These are phyloP conservation scores for Solanum etuberosum DNA, from an alignment of 257 asterid genomes.

Conservation along the genomic window DNA sequence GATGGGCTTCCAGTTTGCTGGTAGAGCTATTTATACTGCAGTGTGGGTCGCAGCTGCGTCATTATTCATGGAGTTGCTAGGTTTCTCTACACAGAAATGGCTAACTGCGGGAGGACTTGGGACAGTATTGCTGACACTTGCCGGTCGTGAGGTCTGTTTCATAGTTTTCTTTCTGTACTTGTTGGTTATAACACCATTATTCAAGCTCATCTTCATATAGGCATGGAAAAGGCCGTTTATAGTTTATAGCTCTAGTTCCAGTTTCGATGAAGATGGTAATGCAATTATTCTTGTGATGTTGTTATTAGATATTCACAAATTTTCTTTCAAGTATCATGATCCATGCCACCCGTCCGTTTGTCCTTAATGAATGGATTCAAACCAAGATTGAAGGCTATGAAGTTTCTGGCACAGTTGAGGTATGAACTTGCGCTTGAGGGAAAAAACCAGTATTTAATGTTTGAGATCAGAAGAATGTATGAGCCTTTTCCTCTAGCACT, in stretches of 20 bases:
- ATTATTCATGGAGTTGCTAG: constrained; percentile 94
- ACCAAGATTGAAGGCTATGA: constrained; percentile 95
- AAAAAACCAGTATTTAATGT: not conserved
- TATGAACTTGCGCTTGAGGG: constrained; percentile 7
- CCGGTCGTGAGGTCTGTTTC: constrained; percentile 86
- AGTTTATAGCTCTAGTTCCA: not conserved
- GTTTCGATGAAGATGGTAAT: not conserved
- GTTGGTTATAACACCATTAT: not conserved
- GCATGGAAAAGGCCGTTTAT: not conserved
- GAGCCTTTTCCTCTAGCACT: not conserved
- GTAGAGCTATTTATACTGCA: constrained; percentile 79
- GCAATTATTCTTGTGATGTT: not conserved
- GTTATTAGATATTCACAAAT: constrained; percentile 82
- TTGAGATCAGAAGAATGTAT: not conserved
- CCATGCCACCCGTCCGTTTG: constrained; percentile 88
- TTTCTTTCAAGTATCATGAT: constrained; percentile 97
- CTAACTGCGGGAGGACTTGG: constrained; percentile 99
- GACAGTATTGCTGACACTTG: constrained; percentile 96
- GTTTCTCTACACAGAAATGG: constrained; percentile 96
- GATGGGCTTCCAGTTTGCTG: constrained; percentile 99
- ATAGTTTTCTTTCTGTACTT: not conserved
- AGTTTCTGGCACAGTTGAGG: constrained; percentile 99
- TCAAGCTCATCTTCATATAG: not conserved
- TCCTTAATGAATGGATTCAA: constrained; percentile 92
- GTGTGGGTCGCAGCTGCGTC: constrained; percentile 97